Base-by-base conservation (phyloP, 2,329 filamentous ascomycete genomes). In the Cytospora paraplurivora region DNA sequence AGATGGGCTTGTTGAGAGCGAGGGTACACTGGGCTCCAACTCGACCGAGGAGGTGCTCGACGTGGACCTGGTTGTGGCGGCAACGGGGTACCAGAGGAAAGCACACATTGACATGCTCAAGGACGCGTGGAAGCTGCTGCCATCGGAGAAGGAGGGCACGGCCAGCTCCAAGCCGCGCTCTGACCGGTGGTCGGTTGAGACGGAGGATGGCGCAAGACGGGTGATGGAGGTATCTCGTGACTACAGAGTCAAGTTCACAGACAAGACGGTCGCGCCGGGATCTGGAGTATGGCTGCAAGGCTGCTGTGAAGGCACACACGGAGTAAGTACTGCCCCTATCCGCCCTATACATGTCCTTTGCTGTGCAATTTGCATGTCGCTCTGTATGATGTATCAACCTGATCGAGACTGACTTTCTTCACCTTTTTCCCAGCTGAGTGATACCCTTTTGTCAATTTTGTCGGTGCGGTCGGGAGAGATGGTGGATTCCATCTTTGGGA, bases 231-330 rank as follows among this genome's bases (percentile, higher is more conserved):
- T 97, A 1, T 81, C 82, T 37, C 85, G 94, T 59, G 86, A 97
- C 74, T 98, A 98, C 76, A 83, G 83, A 58, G 85, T 97, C 56
- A 79, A 88, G 64, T 92, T 96, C 73, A 82, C 85, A 56, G 78
- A 84, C 1, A 88, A 85, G 35, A 82, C 84, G 55, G 89, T 98
- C 38, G 83, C 86, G n/a, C 73, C 82, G 0, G 86, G 88, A 52
- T 89, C 92, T 15, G 93, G 93, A 4, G 82, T 98, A 64, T 98
- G 91, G 89, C 81, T 98, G 70, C 95, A 98, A 75, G 94, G 94
- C 37, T 97, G 93, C 79, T 96, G 93, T 74, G 93, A 98, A 80
- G 87, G 83, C 66, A 96, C 93, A 38, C 94, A 98, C 76, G 94
- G 94, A 65, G 90, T 94, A 84, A 87, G 90, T 87, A 59, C 62